Evolutionary conservation across 208 protist species (phyloP), one percentile per base, ranked within the genome.

Genomic region (Acanthamoeba lenticulata): DNA sequence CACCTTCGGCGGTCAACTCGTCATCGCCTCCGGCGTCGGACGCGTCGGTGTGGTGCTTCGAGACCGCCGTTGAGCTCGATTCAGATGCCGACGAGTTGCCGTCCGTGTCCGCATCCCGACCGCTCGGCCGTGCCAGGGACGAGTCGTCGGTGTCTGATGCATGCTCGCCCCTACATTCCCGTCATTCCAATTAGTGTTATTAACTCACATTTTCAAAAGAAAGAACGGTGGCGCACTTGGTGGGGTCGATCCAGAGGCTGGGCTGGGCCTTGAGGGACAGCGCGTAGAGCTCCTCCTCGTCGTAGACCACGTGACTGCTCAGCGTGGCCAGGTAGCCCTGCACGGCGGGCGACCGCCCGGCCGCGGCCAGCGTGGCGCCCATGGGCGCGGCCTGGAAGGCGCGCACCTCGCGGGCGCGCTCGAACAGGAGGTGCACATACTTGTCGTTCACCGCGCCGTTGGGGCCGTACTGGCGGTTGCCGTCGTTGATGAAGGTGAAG

Each of bases 401-500:
- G 0, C 27, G 24, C 74, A 85, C 74, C 13, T 85, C 74, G 15
- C 27, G 15, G 24, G 40, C 74, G 0, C 74, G 74, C 42, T 85
- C 74, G 21, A 55, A 36, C 38, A 85, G 44, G 27, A 85, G 29
- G 11, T 55, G 13, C 4, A 85, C 74, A 32, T 85, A 85, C 42
- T 45, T 55, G 42, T 45, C 21, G 74, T 85, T 85, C 40, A 85
- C 34, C 21, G 74, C 6, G 21, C 74, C 83, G 9, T 90, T 49
- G 2, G 47, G 47, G 7, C 21, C 0, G 83, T 90, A 90, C 19
- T 47, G 45, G 24, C 40, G 55, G 60, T 91, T 91, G 49, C 85
- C 85, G 3, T 91, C 85, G 15, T 91, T 72, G 85, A 91, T 91
- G 60, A 91, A 91, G 60, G 52, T 91, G 60, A 91, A 72, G 32